A percentile compares a stretch with the other conserved stretches of the same genome.
Evolutionary conservation across 139 green algal species (phyloP).

Genomic region (Microglena sp.): DNA sequence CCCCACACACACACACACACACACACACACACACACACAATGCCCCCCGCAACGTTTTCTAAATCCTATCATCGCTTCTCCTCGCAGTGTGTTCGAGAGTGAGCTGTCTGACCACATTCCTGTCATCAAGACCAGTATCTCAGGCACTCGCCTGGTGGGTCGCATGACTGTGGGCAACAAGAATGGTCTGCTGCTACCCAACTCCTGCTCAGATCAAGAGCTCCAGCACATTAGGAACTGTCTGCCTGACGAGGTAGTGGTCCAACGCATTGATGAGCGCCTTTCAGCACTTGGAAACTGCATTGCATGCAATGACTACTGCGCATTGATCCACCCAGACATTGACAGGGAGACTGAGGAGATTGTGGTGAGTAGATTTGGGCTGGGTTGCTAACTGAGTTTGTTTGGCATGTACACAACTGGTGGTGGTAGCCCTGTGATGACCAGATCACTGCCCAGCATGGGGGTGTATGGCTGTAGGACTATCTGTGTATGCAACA

Average conservation of each 20-base stretch:
- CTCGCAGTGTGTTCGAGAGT: slow-evolving; percentile 92
- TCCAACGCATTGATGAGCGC: slow-evolving; percentile 83
- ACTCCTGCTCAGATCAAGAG: slow-evolving; percentile 93
- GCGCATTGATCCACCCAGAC: slow-evolving; percentile 94
- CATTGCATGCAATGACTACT: slow-evolving; percentile 98
- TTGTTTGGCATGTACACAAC: neutral
- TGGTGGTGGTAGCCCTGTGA: no score
- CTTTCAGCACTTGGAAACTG: slow-evolving; percentile 96
- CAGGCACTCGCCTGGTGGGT: slow-evolving; percentile 90
- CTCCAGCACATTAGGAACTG: slow-evolving; percentile 94
- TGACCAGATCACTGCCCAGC: no score
- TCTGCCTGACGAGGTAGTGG: slow-evolving; percentile 94
- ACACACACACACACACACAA: no score
- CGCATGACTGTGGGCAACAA: slow-evolving; percentile 90
- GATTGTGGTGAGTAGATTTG: slow-evolving; percentile 20
- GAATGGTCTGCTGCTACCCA: slow-evolving; percentile 94
- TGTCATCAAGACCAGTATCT: slow-evolving; percentile 85
- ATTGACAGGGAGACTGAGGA: slow-evolving; percentile 63
- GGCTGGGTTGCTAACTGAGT: neutral
- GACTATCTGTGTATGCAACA: no score
- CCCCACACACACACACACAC: no score
- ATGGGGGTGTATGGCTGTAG: no score
- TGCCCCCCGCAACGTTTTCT: no score
- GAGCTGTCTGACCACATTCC: slow-evolving; percentile 95
- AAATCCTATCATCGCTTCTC: no score